phyloP scores from a whole-genome alignment of 805 yeast species.

The Candida arabinofermentans region DNA sequence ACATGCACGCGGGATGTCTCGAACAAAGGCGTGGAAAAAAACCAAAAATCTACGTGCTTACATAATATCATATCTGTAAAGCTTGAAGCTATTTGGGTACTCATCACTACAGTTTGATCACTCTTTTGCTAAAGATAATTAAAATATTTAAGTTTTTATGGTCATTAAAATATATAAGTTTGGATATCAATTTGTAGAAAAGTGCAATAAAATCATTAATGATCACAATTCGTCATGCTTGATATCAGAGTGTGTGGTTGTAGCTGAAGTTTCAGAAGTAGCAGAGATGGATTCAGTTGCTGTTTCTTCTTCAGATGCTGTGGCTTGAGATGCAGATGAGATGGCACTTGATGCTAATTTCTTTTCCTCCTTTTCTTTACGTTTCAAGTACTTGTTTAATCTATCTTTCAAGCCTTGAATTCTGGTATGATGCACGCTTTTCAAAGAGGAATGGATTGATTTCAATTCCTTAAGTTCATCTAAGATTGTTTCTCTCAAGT shows the following conservation, averaged over 20 bases:
- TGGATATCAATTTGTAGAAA: no score
- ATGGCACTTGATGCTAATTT: conserved; percentile 3
- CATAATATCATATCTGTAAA: no score
- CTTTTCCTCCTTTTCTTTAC: conserved; percentile 18
- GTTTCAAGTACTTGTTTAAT: conserved; percentile 13
- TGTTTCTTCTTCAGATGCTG: neutral
- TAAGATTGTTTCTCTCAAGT: conserved; percentile 19
- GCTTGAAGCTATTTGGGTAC: no score
- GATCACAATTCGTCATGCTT: conserved; percentile 8
- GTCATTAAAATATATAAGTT: no score
- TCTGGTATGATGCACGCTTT: conserved; percentile 27
- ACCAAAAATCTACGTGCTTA: no score
- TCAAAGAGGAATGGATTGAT: conserved; percentile 11
- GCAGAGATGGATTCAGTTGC: neutral
- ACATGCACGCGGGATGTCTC: no score
- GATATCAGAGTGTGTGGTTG: neutral
- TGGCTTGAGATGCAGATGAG: neutral
- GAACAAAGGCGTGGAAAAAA: no score
- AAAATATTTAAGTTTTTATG: no score
- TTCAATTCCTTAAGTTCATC: conserved; percentile 17
- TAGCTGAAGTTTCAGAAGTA: conserved; percentile 1
- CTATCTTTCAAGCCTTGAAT: conserved; percentile 22
- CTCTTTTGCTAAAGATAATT: no score
- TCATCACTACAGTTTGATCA: no score
- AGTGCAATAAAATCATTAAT: neutral